Percentiles rank a stretch among this genome's conserved stretches.
Conservation (phyloP, 1,284 basidiomycete genomes). For the Leccinum subspadiceum region DNA sequence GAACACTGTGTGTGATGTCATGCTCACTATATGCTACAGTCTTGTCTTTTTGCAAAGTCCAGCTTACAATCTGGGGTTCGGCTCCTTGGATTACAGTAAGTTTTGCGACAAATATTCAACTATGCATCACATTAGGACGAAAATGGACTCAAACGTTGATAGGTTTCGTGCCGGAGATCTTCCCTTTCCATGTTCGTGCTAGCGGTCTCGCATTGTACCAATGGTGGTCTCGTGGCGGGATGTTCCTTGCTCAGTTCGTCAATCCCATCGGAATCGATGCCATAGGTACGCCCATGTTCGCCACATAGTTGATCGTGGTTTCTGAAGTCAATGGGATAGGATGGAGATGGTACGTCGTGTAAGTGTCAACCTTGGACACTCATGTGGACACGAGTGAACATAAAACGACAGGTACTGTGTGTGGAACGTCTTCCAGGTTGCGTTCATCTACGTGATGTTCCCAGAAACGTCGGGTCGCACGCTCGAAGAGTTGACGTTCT, state of each 20-base stretch:
- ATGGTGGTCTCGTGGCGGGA: conserved; percentile 11
- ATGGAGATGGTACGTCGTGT: not conserved
- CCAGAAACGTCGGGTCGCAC: not conserved
- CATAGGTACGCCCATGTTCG: conserved; percentile 6
- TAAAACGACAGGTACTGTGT: too few species aligned
- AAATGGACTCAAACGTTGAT: not conserved
- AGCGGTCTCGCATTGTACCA: conserved; percentile 13
- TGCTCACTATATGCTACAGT: not conserved
- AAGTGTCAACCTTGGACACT: too few species aligned
- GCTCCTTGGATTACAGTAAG: not conserved
- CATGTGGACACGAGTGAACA: too few species aligned
- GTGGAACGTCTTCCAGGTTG: too few species aligned
- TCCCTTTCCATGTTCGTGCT: conserved; percentile 18
- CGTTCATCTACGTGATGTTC: too few species aligned
- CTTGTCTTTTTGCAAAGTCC: not conserved
- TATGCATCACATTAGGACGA: not conserved
- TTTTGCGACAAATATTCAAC: not conserved
- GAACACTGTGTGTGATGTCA: not conserved
- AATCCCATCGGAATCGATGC: conserved; percentile 18
- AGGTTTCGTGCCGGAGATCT: conserved; percentile 26
- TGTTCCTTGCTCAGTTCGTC: conserved; percentile 12
- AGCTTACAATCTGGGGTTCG: not conserved
- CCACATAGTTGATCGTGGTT: not conserved
- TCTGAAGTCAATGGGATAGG: not conserved
- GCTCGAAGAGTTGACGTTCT: not conserved